Base-by-base conservation (phyloP, 352 stramenopile genomes). In the Ochromonadaceae sp. region DNA sequence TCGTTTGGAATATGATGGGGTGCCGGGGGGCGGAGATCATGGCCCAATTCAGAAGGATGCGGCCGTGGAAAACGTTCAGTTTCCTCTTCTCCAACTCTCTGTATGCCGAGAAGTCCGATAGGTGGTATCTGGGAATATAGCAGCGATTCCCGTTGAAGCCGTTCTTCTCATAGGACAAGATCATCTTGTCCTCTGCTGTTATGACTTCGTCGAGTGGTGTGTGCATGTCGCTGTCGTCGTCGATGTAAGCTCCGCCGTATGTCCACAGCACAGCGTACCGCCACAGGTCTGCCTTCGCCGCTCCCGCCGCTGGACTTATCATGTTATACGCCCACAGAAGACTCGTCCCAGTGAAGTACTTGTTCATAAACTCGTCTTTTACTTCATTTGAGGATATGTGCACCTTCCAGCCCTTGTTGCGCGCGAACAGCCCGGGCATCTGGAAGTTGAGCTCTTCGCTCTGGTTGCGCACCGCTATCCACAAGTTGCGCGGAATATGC, bases 311-410 rank as follows among this genome's bases (percentile, higher is more conserved):
- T 32, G 52, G 52, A 20, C 14, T 10, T 32, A 60, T 60, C 28
- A 53, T 60, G 31, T 60, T 57, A 26, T 60, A 60, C 32, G 52
- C 52, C 52, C 52, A 60, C 3, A 60, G 31, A 9, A 60, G 4
- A 50, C 10, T 50, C 5, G 52, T 60, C 3, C 31, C 31, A n/a
- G 26, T 26, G 32, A 60, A 60, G 2, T n/a, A 31, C 17, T 41
- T 4, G 47, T 60, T 60, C 52, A 60, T 60, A n/a, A 60, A 60
- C 32, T 41, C 31, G 47, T 60, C 52, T 48, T 60, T 60, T 26
- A 48, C 32, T 4, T 49, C 28, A n/a, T 60, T 60, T 25, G 30
- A n/a, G 32, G 2, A 53, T 20, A 60, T n/a, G n/a, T 60, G 52
- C 14, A 48, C 26, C 26, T 60, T 7, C 52, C 52, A 60, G 34